Evolutionary conservation across 2,329 filamentous ascomycete species (phyloP), one percentile per base, ranked within the genome.

Genomic region (Septoria petroselini): DNA sequence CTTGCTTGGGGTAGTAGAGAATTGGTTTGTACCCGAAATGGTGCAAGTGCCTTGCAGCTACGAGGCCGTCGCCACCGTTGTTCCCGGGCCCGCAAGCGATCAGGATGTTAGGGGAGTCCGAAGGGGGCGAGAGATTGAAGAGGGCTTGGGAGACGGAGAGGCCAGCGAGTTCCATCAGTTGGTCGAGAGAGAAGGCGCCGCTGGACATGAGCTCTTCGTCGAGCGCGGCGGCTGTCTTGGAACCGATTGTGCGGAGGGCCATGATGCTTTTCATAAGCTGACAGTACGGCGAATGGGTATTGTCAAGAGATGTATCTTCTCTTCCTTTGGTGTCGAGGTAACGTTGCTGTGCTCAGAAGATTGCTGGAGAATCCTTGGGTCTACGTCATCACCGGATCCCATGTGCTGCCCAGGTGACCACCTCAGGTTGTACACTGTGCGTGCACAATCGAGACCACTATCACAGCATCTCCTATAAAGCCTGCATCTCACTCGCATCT

Each of bases 121-220:
- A 79, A 0, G 82, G 79, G 0, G 91, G 91, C 57, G 96, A 91
- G 2, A 96, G 79, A 49, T 82, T 83, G 70, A 88, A 95, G 5
- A 97, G 88, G 42, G 86, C 90, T 76, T 97, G 90, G 9, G 91
- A 91, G 19, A 97, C 90, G 1, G 90, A 91, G 0, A 98, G 78
- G 0, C 93, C 93, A 35, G 93, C 93, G 6, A 98, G 75, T 68
- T 97, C 93, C 93, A 98, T 97, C 41, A 98, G 76, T 71, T 98
- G 93, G 66, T 97, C 93, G 48, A 98, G 80, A 8, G 89, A 95
- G 72, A 95, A 98, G 7, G 87, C 90, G 31, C 82, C 81, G 1
- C 84, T 82, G 65, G 82, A 87, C 91, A 98, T 97, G 55, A 98
- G 83, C 67, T 98, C 91, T 69, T 88, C 84, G 68, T 98, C 93